Evolutionary conservation across 139 green algal genomes (phyloP), one percentile per base, ranked within the genome.

Genomic region (Volvox reticuliferus): DNA sequence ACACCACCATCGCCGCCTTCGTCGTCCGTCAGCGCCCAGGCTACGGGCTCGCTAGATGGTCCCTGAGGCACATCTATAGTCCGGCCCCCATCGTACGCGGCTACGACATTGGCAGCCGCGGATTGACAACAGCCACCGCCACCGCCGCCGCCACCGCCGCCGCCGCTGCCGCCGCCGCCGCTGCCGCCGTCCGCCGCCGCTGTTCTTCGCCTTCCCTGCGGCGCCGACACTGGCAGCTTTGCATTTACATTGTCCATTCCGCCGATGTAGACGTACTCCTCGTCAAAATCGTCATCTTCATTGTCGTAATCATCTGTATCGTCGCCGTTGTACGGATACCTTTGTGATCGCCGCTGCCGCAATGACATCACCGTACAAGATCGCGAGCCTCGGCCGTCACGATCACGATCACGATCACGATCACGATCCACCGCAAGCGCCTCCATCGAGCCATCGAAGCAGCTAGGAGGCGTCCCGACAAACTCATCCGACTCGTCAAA

Each of bases 401-500:
- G 14, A 1, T 76, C 61, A 12, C 50, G 22, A 26, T 32, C 24
- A 9, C 62, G 82, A 30, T 88, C 82, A 12, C 50, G 22, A 26
- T 32, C 24, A 9, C 62, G 82, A 30, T 88, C 82, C 20, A 17
- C 9, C 67, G 35, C 12, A 33, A 88, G 17, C 19, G 75, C 83
- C 24, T 17, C 83, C 35, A 88, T 17, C 35, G 83, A 50, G 2
- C 83, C 67, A 2, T 16, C 26, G 67, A 88, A 88, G 67, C 83
- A 88, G 61, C 61, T 65, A 2, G 83, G 83, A 36, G 83, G 83
- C 16, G 83, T 88, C 20, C 83, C 83, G 0, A 88, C 33, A 13
- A 88, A 88, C 21, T 88, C 83, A 28, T 88, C 83, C 24, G 35
- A 69, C 67, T 79, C 67, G 9, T 88, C 65, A 18, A 62, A 12